Base-by-base conservation (phyloP, 2,329 filamentous ascomycete species). In the Diaporthe citri region DNA sequence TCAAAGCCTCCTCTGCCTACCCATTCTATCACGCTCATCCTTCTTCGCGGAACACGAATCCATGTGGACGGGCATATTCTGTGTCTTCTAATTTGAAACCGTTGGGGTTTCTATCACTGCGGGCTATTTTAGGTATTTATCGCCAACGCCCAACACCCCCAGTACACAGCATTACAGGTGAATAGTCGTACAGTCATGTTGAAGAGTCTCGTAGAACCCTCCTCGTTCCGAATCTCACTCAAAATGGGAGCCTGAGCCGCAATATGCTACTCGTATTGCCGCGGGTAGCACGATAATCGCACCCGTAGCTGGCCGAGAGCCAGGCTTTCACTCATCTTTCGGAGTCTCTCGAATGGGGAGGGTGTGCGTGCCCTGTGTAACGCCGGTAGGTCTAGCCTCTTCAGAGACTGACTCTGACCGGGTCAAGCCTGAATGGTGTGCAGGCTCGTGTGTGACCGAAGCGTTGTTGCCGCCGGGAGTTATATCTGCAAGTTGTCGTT, bases 401-500 rank as follows among this genome's bases (percentile, higher is more conserved):
- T 87, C 87, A 5, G 82, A 86, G 3, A 84, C 79, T 0, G 86
- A 88, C 22, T 86, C 86, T 3, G 88, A 86, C 22, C 85, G 85
- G 13, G 84, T 86, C 52, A 90, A 81, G 20, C 87, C 84, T 1
- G 89, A 90, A 31, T 85, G 84, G 36, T 87, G 84, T n/a, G 84
- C 78, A 6, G 88, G 88, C 76, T 89, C 88, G 52, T 84, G 83
- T n/a, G 85, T 86, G 10, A 85, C 78, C 7, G 81, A 64, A 73
- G 81, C 66, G 75, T 78, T 76, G 73, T 76, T 56, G 77, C 75
- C 74, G 13, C 73, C 77, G 20, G 83, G 80, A n/a, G 83, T 80
- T 17, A 83, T 57, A n/a, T 90, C 88, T 36, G 82, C 81, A 4
- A 90, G 81, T 79, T 90, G 88, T 75, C 88, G 88, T 79, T 90